Base-by-base conservation (phyloP, 2,329 filamentous ascomycete species). In the Ophiostoma triangulosporum region DNA sequence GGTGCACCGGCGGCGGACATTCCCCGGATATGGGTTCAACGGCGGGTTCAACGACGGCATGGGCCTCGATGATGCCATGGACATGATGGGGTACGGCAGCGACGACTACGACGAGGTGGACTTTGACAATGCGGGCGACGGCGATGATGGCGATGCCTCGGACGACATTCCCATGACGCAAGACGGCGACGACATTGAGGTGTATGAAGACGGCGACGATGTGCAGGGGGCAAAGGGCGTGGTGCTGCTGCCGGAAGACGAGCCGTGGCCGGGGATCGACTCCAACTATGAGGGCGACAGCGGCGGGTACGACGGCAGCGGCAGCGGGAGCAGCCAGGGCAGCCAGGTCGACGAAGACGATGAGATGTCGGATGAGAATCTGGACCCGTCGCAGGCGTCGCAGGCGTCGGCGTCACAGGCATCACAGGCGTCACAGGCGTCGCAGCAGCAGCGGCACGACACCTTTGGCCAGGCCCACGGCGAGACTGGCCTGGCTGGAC, bases 191-290 rank as follows among this genome's bases (percentile, higher is more conserved):
- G 61, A 63, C 27, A 62, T 64, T 31, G 59, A 65, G 11, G 60
- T 64, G 3, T 63, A 64, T 32, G 62, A 65, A 17, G 64, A 66
- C 31, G 53, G 48, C 8, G 40, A 56, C 15, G 48, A 46, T n/a
- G 5, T 65, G 5, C 64, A 22, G 3, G 26, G 17, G 15, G 31
- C 5, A 5, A 14, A 38, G 6, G 15, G 12, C 5, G 27, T 36
- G 22, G 12, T 22, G 54, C 4, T 57, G 29, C 65, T 69, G 24
- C 74, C 74, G 1, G 75, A 80, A 60, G 78, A 81, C 56, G 73
- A 79, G 56, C 70, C 71, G 2, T 78, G 76, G 75, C 73, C 71
- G 0, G 77, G 77, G 8, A 75, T 80, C 49, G 76, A 79, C 57
- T 76, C 75, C 54, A 49, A 58, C 33, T 45, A 54, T 35, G 50